A percentile compares a stretch with the other conserved stretches of the same genome.
Evolutionary conservation across 2,329 filamentous ascomycete genomes (phyloP).

Genomic region (Aspergillus sp.): DNA sequence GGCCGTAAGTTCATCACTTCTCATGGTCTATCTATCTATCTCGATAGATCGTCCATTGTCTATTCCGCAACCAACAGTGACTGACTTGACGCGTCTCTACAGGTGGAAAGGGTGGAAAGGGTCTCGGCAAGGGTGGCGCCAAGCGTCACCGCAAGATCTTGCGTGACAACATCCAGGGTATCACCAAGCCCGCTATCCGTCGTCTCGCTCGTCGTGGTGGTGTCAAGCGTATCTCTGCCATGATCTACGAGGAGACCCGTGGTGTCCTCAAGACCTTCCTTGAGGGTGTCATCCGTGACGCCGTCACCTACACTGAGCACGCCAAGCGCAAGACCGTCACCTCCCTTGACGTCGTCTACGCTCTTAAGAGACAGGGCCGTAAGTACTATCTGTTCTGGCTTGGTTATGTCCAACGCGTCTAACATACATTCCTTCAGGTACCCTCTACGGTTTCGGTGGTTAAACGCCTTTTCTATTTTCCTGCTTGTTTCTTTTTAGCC

Average conservation of each 20-base stretch:
- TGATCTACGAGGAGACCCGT: constrained; percentile 84
- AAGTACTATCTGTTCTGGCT: constrained; percentile 21
- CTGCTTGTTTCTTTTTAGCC: constrained; percentile 31
- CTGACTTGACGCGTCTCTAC: constrained; percentile 50
- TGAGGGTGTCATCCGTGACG: constrained; percentile 76
- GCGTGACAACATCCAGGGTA: constrained; percentile 99
- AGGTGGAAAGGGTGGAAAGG: constrained; percentile 97
- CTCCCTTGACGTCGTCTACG: constrained; percentile 64
- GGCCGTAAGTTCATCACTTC: constrained; percentile 52
- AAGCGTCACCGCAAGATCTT: constrained; percentile 99
- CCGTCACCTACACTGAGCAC: constrained; percentile 81
- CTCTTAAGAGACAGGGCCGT: constrained; percentile 64
- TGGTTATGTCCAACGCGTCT: constrained; percentile 15
- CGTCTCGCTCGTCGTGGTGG: constrained; percentile 98
- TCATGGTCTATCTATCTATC: background rate
- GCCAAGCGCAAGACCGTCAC: constrained; percentile 66
- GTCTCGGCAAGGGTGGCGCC: constrained; percentile 95
- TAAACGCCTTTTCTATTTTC: constrained; percentile 53
- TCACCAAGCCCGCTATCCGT: constrained; percentile 97
- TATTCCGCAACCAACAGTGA: constrained; percentile 13
- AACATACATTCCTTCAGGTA: constrained; percentile 46
- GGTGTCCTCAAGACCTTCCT: constrained; percentile 83
- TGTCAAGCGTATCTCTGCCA: constrained; percentile 99
- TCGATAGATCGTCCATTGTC: background rate
- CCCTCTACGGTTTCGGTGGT: constrained; percentile 88